Conservation (phyloP, 1,139 yeast genomes). For the Nadsonia starkeyi-henricii region DNA sequence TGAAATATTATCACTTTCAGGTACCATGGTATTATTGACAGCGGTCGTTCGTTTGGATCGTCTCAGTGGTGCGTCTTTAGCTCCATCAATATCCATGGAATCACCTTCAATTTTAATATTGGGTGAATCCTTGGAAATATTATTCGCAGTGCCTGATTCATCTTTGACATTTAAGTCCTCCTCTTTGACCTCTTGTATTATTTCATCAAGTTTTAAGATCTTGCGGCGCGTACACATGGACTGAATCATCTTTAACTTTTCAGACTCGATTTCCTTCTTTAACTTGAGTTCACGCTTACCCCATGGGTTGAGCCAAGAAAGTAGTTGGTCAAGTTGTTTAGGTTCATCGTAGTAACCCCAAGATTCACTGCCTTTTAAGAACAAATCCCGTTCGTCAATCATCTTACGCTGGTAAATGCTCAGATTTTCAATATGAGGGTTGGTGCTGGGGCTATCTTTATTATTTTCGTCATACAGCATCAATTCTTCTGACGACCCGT, state of each 20-base stretch:
- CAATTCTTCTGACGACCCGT: constrained; percentile 10
- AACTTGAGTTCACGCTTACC: constrained; percentile 65
- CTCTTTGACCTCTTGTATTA: constrained; percentile 14
- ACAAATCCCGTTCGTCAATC: constrained; percentile 51
- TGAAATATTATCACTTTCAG: neutral
- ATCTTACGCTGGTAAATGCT: constrained; percentile 39
- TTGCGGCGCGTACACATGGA: constrained; percentile 46
- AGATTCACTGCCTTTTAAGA: constrained; percentile 35
- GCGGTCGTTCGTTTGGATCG: neutral
- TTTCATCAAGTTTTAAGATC: constrained; percentile 21
- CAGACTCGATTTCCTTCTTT: constrained; percentile 39
- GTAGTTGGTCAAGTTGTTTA: constrained; percentile 42
- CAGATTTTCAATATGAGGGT: constrained; percentile 12
- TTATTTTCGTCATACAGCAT: constrained; percentile 15
- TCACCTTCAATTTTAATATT: constrained; percentile 6
- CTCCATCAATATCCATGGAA: constrained; percentile 2
- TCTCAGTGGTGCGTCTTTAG: neutral
- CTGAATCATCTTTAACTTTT: constrained; percentile 37
- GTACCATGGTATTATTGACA: neutral
- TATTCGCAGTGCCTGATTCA: constrained; percentile 4
- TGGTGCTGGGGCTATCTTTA: constrained; percentile 9
- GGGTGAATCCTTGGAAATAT: constrained; percentile 5
- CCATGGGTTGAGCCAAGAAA: constrained; percentile 58
- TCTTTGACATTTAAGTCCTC: constrained; percentile 9
- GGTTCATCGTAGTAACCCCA: constrained; percentile 65